phyloP scores from a whole-genome alignment of 495 filamentous ascomycete species.

The Lepraria neglecta region DNA sequence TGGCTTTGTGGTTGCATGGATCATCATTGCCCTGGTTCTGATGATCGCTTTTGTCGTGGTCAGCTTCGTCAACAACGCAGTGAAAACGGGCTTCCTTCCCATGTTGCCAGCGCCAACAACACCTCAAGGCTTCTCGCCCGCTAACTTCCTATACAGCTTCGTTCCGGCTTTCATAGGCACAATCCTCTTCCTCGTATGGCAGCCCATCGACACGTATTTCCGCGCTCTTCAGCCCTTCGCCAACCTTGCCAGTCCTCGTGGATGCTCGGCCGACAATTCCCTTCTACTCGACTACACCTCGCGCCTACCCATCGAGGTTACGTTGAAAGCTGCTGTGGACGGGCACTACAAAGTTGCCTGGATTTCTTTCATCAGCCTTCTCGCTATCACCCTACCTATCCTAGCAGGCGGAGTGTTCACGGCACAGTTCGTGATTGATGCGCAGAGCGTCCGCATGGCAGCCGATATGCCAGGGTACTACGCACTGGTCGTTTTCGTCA shows the following conservation, averaged over 20 bases:
- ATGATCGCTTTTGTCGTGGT: conserved; percentile 68
- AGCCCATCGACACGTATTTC: conserved; percentile 67
- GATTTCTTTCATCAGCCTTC: conserved; percentile 56
- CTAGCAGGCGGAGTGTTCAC: conserved; percentile 76
- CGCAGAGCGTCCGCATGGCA: conserved; percentile 55
- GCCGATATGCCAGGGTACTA: conserved; percentile 63
- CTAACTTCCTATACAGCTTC: conserved; percentile 85
- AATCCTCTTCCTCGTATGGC: conserved; percentile 68
- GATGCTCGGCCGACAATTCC: conserved; percentile 58
- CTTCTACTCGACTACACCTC: conserved; percentile 70
- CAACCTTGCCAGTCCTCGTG: conserved; percentile 50
- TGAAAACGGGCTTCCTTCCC: conserved; percentile 64
- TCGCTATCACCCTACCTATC: conserved; percentile 63
- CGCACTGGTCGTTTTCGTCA: conserved; percentile 58
- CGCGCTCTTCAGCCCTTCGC: conserved; percentile 72
- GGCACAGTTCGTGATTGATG: conserved; percentile 56
- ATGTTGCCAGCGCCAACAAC: conserved; percentile 54
- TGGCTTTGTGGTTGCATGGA: conserved; percentile 56
- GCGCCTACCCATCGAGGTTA: conserved; percentile 56
- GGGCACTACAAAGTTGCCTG: conserved; percentile 66
- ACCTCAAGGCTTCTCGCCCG: conserved; percentile 64
- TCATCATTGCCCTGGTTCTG: conserved; percentile 55
- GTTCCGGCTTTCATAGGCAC: conserved; percentile 70
- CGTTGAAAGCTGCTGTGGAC: conserved; percentile 54
- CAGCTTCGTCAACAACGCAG: conserved; percentile 65